Conservation (phyloP, 1,139 yeast species). For the Suhomyces yuchorum region DNA sequence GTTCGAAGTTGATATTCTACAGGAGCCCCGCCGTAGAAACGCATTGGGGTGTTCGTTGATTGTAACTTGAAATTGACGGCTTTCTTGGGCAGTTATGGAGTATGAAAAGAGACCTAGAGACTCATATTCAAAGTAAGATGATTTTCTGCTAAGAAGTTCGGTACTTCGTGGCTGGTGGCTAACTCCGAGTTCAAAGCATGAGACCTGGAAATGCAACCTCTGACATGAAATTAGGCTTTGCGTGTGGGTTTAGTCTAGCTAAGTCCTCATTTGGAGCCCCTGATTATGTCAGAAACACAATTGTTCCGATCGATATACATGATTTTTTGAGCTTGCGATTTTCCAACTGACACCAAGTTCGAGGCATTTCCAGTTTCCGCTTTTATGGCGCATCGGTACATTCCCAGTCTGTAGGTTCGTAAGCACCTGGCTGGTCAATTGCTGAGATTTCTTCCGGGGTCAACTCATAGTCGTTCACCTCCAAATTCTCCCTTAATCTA, state of each 20-base stretch:
- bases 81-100: neutral
- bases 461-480: constrained; percentile 53
- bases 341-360: too few species aligned
- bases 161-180: neutral
- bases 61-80: neutral
- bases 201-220: neutral
- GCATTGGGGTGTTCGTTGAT: neutral
- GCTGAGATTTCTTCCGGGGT: constrained; percentile 44
- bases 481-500: constrained; percentile 37
- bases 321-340: too few species aligned
- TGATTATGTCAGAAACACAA: neutral
- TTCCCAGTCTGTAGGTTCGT: constrained; percentile 76
- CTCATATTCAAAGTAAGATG: neutral
- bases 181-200: neutral
- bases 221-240: neutral
- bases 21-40: neutral
- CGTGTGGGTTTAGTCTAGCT: neutral
- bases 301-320: neutral
- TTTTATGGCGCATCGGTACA: constrained; percentile 55
- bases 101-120: neutral
- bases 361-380: too few species aligned
- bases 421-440: constrained; percentile 46
- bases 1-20: neutral
- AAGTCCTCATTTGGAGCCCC: neutral
- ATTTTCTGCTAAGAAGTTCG: too few species aligned